These are phyloP conservation scores for Entophlyctis luteolus DNA, from an alignment of 192 early-diverging fungal species.

Conservation along the genomic window DNA sequence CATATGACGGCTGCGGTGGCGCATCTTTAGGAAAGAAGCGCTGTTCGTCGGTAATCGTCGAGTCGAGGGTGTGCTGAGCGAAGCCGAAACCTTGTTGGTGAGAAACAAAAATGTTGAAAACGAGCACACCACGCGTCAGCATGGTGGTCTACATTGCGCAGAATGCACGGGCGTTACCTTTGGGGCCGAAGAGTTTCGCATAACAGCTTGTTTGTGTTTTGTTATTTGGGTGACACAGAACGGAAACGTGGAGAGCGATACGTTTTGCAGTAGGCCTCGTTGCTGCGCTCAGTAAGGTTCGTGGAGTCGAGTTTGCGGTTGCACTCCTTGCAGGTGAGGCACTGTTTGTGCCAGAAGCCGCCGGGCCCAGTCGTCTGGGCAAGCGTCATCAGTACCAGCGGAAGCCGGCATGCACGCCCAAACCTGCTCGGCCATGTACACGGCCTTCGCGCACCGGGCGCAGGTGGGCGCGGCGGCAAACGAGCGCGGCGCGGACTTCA, in stretches of 20 bases:
- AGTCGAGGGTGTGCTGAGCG: conserved; percentile 29
- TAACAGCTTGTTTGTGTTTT: conserved; percentile 28
- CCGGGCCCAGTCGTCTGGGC: conserved; percentile 31
- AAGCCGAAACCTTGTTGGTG: conserved; percentile 26
- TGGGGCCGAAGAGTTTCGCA: conserved; percentile 51
- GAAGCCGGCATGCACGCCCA: not conserved
- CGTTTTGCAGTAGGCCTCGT: conserved; percentile 48
- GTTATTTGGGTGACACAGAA: not conserved
- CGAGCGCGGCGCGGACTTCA: not conserved
- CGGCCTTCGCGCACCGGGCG: conserved; percentile 38
- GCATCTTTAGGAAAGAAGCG: conserved; percentile 26
- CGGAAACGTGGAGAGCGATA: not conserved
- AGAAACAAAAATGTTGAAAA: not conserved
- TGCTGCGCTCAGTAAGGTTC: conserved; percentile 42
- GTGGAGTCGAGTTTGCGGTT: conserved; percentile 45
- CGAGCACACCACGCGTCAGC: not conserved
- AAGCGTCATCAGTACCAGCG: not conserved
- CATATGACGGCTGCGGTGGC: not conserved
- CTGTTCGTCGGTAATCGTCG: conserved; percentile 26
- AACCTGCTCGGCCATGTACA: conserved; percentile 45
- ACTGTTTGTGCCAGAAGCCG: conserved; percentile 40
- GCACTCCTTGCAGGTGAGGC: conserved; percentile 40
- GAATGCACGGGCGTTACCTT: conserved; percentile 16
- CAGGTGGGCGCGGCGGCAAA: conserved; percentile 27
- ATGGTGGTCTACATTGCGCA: not conserved